Evolutionary conservation across 1,139 yeast genomes (phyloP).

Genomic region (Suhomyces guaymorum): DNA sequence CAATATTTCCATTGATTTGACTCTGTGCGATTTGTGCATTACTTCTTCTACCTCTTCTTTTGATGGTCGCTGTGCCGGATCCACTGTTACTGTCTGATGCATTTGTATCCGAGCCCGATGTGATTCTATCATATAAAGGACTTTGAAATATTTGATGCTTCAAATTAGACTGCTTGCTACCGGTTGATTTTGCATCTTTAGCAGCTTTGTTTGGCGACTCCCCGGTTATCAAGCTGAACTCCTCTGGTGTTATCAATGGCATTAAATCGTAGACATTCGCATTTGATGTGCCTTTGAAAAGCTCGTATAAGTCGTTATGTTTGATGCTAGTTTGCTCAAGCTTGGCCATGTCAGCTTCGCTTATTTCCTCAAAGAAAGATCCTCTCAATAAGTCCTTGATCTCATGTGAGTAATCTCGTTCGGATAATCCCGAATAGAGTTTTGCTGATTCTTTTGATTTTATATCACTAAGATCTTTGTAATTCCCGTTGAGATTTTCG

Average conservation of each 20-base stretch:
- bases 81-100: constrained; percentile 23
- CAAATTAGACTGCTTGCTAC: constrained; percentile 21
- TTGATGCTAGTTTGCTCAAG: constrained; percentile 4
- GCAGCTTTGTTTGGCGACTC: constrained; percentile 27
- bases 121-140: constrained; percentile 40
- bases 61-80: constrained; percentile 16
- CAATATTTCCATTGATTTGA: constrained; percentile 15
- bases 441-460: constrained; percentile 39
- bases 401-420: constrained; percentile 31
- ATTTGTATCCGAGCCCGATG: constrained; percentile 48
- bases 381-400: constrained; percentile 27
- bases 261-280: constrained; percentile 37
- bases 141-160: constrained; percentile 46
- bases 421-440: constrained; percentile 33
- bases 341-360: constrained; percentile 3
- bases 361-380: constrained; percentile 16
- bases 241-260: constrained; percentile 42
- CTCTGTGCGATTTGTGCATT: constrained; percentile 17
- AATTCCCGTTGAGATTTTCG: constrained; percentile 22
- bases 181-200: constrained; percentile 20
- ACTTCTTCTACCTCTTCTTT: constrained; percentile 31
- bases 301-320: constrained; percentile 6
- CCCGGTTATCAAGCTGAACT: constrained; percentile 45
- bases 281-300: constrained; percentile 2
- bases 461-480: constrained; percentile 34